These are phyloP conservation scores for Corymbia maculata DNA, from an alignment of 345 rosid genomes.

Conservation along the genomic window DNA sequence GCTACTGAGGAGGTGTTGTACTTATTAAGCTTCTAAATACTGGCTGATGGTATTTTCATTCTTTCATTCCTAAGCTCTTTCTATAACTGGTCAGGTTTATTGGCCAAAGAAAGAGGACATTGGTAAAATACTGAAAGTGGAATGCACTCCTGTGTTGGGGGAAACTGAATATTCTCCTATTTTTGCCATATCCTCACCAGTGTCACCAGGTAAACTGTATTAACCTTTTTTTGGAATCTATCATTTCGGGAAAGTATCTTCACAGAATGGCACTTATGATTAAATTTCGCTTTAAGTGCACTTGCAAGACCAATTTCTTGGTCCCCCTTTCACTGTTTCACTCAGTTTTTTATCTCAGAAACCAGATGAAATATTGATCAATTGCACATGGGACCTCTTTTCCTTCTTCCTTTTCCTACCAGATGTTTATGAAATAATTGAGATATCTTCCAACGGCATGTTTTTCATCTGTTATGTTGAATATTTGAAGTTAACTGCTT, in stretches of 20 bases:
- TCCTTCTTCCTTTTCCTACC: not conserved
- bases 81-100: constrained; percentile 44
- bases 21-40: not conserved
- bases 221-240: not conserved
- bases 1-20: constrained; percentile 64
- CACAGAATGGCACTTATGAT: not conserved
- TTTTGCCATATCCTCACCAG: constrained; percentile 77
- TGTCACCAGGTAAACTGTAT: constrained; percentile 49
- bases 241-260: not conserved
- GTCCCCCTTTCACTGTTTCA: not conserved
- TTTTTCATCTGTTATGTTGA: not conserved
- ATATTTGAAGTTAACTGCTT: not conserved
- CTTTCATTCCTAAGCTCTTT: not conserved
- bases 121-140: constrained; percentile 67
- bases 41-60: not conserved
- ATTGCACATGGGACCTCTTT: not conserved
- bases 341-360: not conserved
- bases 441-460: not conserved
- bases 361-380: not conserved
- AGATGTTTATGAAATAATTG: not conserved
- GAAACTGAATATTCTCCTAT: constrained; percentile 65
- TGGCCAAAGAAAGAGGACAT: constrained; percentile 92
- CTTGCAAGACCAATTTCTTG: not conserved
- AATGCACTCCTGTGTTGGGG: constrained; percentile 61
- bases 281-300: not conserved